Percentiles rank a stretch among this genome's conserved stretches.
Conservation (phyloP, 129 eudicot genomes). For the Solidago caesia region DNA sequence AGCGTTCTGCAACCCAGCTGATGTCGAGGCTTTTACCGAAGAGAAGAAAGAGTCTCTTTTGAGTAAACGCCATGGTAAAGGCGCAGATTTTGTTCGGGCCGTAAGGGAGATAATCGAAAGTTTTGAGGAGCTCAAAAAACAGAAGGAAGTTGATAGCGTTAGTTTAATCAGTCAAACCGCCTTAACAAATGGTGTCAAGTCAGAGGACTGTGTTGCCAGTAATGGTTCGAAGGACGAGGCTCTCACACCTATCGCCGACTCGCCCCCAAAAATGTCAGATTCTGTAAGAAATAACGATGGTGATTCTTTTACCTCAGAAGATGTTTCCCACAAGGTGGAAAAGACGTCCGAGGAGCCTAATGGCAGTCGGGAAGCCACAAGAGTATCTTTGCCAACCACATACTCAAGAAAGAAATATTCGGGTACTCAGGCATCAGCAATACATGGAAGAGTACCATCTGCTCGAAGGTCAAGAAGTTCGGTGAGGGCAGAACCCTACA, state of each 20-base stretch:
- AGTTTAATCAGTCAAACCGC: constrained; percentile 34
- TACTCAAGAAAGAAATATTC: constrained; percentile 53
- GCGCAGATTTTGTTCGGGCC: constrained; percentile 88
- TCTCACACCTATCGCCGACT: constrained; percentile 29
- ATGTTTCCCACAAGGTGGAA: constrained; percentile 32
- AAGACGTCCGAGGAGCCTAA: constrained; percentile 32
- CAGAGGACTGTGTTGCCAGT: constrained; percentile 41
- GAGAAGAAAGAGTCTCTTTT: constrained; percentile 65
- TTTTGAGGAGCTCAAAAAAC: constrained; percentile 59
- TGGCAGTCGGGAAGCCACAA: constrained; percentile 28
- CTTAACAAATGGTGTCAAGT: constrained; percentile 36
- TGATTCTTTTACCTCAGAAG: constrained; percentile 42
- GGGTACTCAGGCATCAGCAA: constrained; percentile 26
- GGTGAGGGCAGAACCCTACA: constrained; percentile 39
- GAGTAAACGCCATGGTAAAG: constrained; percentile 72
- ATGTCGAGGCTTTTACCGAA: constrained; percentile 87
- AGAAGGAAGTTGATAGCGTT: constrained; percentile 32
- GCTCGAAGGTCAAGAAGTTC: constrained; percentile 66
- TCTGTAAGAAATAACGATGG: constrained; percentile 36
- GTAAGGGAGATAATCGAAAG: constrained; percentile 70
- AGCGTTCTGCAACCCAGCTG: constrained; percentile 90
- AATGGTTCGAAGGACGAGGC: constrained; percentile 37
- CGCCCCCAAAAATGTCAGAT: constrained; percentile 29
- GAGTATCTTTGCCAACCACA: constrained; percentile 38
- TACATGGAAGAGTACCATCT: constrained; percentile 41